Base-by-base conservation (phyloP, 164 flowering plant species). In the Cinnamomum micranthum region DNA sequence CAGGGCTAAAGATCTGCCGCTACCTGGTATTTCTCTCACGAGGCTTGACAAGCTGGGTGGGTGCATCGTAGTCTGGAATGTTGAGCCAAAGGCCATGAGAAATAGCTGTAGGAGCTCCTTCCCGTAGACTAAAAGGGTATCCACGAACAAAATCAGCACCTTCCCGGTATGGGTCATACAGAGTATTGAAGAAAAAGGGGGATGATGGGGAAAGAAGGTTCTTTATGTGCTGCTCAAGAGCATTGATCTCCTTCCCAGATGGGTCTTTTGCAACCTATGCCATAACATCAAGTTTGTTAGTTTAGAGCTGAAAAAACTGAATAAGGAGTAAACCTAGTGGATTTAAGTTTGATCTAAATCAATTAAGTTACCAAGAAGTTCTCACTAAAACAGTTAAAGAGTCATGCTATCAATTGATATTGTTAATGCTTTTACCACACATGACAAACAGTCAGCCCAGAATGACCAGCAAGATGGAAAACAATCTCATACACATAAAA, bases 61-160 rank as follows among this genome's bases (percentile, higher is more conserved):
- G 96, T 11, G 97, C 97, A 84, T 92, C 97, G 76, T 92, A 92
- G 71, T 92, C 94, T 0, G 96, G 91, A 70, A 91, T 91, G 85
- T 91, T 91, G 71, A 91, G 87, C 95, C 95, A 91, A 19, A 91
- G 87, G 31, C 95, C 94, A 86, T 89, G 92, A 76, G 94, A 91
- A 62, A 91, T 91, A 67, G 93, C 96, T 2, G 93, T 90, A n/a
- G 91, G 87, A 24, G 72, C 91, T 79, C 96, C 96, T 77, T 86
- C 89, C 66, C 96, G 89, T 31, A 91, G 91, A 80, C 93, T 90
- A 85, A 91, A 91, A 12, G 96, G 96, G 73, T 90, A 91, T 4
- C 96, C 97, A 68, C 97, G 97, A 74, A 92, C 97, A 73, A 92
- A 92, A 73, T 92, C 97, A 6, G 97, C 84, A 66, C 97, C 97